phyloP scores from a whole-genome alignment of 2,329 filamentous ascomycete species.

The Tolypocladium ovalisporum region DNA sequence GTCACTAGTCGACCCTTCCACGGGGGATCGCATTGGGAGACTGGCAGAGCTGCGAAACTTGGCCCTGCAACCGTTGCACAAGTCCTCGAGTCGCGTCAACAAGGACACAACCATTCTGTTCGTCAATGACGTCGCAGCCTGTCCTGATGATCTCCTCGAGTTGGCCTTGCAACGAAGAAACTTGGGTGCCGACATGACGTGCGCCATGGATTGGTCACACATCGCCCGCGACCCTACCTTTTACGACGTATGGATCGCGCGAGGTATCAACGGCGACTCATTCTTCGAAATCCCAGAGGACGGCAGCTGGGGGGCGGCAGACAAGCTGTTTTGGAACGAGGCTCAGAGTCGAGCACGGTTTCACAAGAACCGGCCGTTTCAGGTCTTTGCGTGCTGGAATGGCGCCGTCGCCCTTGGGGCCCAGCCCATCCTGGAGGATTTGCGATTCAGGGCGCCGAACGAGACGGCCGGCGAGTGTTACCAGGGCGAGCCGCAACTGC shows the following conservation, averaged over 20 bases:
- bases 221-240: slow-evolving; percentile 33
- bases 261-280: slow-evolving; percentile 38
- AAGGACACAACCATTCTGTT: slow-evolving; percentile 36
- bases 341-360: slow-evolving; percentile 20
- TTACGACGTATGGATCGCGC: slow-evolving; percentile 46
- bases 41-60: slow-evolving; percentile 42
- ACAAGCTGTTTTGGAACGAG: slow-evolving; percentile 43
- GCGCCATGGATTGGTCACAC: slow-evolving; percentile 48
- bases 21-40: slow-evolving; percentile 32
- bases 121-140: slow-evolving; percentile 42
- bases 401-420: slow-evolving; percentile 39
- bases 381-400: slow-evolving; percentile 53
- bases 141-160: slow-evolving; percentile 46
- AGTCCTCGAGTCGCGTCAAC: slow-evolving; percentile 11
- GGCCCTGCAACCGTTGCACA: slow-evolving; percentile 34
- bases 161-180: slow-evolving; percentile 34
- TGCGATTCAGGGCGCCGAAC: slow-evolving; percentile 31
- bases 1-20: slow-evolving; percentile 30
- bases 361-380: slow-evolving; percentile 32
- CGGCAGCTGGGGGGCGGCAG: slow-evolving; percentile 35
- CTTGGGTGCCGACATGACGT: slow-evolving; percentile 43
- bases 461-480: slow-evolving; percentile 31
- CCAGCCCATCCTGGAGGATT: slow-evolving; percentile 29
- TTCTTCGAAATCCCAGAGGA: slow-evolving; percentile 43
- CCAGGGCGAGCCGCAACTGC: slow-evolving; percentile 43